phyloP scores from a whole-genome alignment of 805 yeast genomes.

The Grigorovia yakushimaensis region DNA sequence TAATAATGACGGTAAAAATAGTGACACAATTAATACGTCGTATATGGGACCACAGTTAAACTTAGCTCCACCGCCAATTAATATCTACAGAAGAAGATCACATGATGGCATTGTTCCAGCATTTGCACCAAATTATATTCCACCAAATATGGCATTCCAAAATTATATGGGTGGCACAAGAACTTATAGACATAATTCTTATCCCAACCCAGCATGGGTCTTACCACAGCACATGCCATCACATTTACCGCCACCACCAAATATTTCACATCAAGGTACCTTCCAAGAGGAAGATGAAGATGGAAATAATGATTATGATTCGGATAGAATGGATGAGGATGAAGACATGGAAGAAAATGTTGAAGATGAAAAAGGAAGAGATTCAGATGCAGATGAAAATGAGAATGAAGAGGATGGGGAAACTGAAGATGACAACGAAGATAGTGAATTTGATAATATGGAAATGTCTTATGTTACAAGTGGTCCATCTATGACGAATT shows the following conservation, averaged over 20 bases:
- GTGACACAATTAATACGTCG: neutral
- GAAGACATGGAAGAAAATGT: neutral
- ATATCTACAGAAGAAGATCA: slow-evolving; percentile 40
- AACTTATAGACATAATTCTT: slow-evolving; percentile 16
- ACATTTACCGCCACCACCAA: neutral
- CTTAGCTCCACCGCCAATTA: slow-evolving; percentile 78
- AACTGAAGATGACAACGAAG: slow-evolving; percentile 5
- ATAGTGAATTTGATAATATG: neutral
- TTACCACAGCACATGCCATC: neutral
- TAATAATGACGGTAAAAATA: slow-evolving; percentile 2
- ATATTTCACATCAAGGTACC: neutral
- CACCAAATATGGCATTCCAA: slow-evolving; percentile 1
- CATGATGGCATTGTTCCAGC: neutral
- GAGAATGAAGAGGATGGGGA: slow-evolving; percentile 3
- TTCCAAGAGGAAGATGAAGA: neutral
- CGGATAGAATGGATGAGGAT: neutral
- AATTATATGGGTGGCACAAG: slow-evolving; percentile 10
- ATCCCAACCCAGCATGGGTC: slow-evolving; percentile 11
- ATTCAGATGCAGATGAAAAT: neutral
- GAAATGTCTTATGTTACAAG: slow-evolving; percentile 2
- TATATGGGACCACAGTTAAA: slow-evolving; percentile 33
- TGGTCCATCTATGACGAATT: slow-evolving; percentile 15
- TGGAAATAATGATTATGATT: neutral
- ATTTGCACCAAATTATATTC: neutral
- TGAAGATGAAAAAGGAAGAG: neutral